phyloP scores from a whole-genome alignment of 139 green algal genomes.

The Diplosphaera chodatii region DNA sequence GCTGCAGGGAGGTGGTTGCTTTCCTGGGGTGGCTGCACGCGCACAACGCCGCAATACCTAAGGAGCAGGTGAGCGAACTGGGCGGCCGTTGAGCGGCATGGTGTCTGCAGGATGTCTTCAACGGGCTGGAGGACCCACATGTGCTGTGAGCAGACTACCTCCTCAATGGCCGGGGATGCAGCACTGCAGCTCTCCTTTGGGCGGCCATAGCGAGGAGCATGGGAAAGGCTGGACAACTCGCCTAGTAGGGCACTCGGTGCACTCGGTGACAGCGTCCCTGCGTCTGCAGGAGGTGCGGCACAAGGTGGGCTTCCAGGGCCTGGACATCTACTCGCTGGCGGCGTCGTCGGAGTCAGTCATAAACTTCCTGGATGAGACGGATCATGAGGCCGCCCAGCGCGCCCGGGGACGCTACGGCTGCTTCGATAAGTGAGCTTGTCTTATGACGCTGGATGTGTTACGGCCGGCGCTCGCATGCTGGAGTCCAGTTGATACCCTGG shows the following conservation, averaged over 20 bases:
- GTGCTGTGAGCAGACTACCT: too few relatives aligned
- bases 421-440: conserved; percentile 34
- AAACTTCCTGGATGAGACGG: conserved; percentile 24
- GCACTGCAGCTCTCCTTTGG: too few relatives aligned
- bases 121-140: too few relatives aligned
- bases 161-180: too few relatives aligned
- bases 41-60: conserved; percentile 26
- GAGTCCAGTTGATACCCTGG: not conserved
- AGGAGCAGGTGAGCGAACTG: not conserved
- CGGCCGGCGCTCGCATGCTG: not conserved
- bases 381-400: conserved; percentile 26
- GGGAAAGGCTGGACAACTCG: too few relatives aligned
- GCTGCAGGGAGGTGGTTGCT: conserved; percentile 1
- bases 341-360: conserved; percentile 25
- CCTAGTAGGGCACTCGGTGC: not conserved
- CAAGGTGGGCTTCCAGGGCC: conserved; percentile 38
- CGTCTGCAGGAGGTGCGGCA: not conserved
- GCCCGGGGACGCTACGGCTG: conserved; percentile 30
- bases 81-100: not conserved
- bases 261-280: not conserved
- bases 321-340: conserved; percentile 52
- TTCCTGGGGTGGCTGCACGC: conserved; percentile 39
- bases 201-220: not conserved
- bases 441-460: not conserved
- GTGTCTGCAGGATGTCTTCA: not conserved